A percentile compares a stretch with the other conserved stretches of the same genome.
phyloP scores from a whole-genome alignment of 176 grass and related monocot genomes.

The Raddia guianensis region DNA sequence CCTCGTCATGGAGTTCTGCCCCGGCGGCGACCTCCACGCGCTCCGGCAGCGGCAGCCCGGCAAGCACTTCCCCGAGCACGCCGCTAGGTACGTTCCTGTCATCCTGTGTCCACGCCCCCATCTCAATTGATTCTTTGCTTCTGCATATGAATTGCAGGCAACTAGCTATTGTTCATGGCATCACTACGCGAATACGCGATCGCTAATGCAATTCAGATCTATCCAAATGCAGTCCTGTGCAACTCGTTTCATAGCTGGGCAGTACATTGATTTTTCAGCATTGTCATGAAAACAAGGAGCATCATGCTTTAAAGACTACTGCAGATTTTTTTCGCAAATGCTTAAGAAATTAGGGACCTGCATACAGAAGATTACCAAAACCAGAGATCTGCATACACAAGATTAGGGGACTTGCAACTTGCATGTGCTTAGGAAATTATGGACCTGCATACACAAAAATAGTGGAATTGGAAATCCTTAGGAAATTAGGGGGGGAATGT shows the following conservation, averaged over 20 bases:
- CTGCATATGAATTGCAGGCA: not conserved
- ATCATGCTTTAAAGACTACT: not conserved
- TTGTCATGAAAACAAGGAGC: not conserved
- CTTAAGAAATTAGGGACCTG: not conserved
- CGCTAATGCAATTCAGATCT: not conserved
- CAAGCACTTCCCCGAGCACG: slow-evolving; percentile 70
- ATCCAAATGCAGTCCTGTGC: not conserved
- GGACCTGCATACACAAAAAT: too few species aligned
- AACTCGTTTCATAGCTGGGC: not conserved
- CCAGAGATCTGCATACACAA: too few species aligned
- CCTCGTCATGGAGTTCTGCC: slow-evolving; percentile 98
- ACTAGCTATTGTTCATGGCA: not conserved
- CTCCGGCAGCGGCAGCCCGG: slow-evolving; percentile 75
- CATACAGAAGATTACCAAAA: not conserved
- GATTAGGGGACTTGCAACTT: too few species aligned
- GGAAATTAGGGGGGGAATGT: not conserved
- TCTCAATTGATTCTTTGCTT: not conserved
- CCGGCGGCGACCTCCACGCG: slow-evolving; percentile 88
- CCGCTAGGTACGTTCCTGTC: slow-evolving; percentile 47
- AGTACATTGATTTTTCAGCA: not conserved
- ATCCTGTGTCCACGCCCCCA: not conserved
- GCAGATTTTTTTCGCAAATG: not conserved
- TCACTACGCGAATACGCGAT: not conserved
- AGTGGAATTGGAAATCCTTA: not conserved
- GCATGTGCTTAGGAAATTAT: not conserved